Percentiles rank a stretch among this genome's conserved stretches.
These are phyloP conservation scores for Lepidium didymum DNA, from an alignment of 345 rosid species.

Conservation along the genomic window DNA sequence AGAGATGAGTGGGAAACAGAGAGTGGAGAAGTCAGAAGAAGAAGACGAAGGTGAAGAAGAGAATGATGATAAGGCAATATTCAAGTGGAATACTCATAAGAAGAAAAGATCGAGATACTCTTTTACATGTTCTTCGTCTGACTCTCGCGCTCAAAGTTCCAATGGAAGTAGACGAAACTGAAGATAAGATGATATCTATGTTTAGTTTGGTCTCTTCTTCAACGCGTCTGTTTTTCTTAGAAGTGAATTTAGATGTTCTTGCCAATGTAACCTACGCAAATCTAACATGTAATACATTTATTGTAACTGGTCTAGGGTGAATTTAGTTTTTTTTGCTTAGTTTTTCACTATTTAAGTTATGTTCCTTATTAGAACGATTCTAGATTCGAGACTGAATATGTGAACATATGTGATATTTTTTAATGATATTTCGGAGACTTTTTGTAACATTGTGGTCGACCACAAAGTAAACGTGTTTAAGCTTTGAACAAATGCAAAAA, in stretches of 20 bases:
- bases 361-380: neutral
- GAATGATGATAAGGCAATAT: conserved; percentile 35
- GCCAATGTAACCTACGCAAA: neutral
- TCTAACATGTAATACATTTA: conserved; percentile 11
- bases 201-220: conserved; percentile 17
- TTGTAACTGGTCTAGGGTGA: conserved; percentile 3
- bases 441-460: conserved; percentile 21
- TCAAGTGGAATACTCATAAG: conserved; percentile 75
- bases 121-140: conserved; percentile 60
- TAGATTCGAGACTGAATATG: neutral
- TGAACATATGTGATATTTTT: too few relatives aligned
- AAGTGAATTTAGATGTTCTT: conserved; percentile 7
- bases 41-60: conserved; percentile 20
- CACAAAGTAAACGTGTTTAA: conserved; percentile 26
- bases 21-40: conserved; percentile 38
- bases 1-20: conserved; percentile 29
- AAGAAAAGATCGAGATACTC: conserved; percentile 83
- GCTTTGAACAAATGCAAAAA: conserved; percentile 4
- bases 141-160: conserved; percentile 63
- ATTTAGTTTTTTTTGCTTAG: neutral
- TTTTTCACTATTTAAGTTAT: neutral
- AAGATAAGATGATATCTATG: neutral
- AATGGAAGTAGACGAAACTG: conserved; percentile 42
- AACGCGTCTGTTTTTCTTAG: neutral
- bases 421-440: neutral